Base-by-base conservation (phyloP, 352 stramenopile species). In the Pythium monospermum region DNA sequence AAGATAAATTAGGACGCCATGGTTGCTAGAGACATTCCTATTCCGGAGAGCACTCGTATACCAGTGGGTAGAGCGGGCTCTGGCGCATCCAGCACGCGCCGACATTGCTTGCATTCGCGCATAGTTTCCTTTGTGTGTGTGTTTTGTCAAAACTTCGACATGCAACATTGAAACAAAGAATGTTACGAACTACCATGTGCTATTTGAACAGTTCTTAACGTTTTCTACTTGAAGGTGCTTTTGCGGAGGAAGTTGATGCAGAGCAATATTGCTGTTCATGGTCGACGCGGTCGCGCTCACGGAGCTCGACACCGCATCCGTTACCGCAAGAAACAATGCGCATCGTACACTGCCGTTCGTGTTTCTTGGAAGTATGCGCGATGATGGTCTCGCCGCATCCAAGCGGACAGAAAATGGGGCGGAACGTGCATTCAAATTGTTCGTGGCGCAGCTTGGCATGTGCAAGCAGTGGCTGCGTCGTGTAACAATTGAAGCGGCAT, bases 321-420 rank as follows among this genome's bases (percentile, higher is more conserved):
- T 68, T 45, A 10, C 31, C 43, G 49, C 81, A 91, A 0, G 32
- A 25, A 0, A 83, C 64, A 43, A 91, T 78, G 3, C 81, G 71
- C 77, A 91, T 89, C 7, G 25, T 21, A 45, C 81, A 91, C 18
- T 30, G 19, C 13, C 61, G 62, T 43, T 89, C 76, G 57, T 91
- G 81, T 35, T 57, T 48, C 33, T 78, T 77, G 18, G 75, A 47
- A 12, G 65, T 67, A 30, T 83, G 69, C 16, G 71, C 74, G 11
- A 77, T 25, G 28, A 91, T 52, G 10, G 71, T 64, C 39, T 71
- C 43, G 18, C 65, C 64, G 57, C 81, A 91, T 8, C 81, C 76
- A 16, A 91, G 65, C 5, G 78, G 72, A 50, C 81, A 91, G 64
- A 69, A 83, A 37, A 87, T 80, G 1, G 71, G 55, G 4, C 81